These are phyloP conservation scores for Dactylis glomerata DNA, from an alignment of 176 grass and related monocot genomes.

Conservation along the genomic window DNA sequence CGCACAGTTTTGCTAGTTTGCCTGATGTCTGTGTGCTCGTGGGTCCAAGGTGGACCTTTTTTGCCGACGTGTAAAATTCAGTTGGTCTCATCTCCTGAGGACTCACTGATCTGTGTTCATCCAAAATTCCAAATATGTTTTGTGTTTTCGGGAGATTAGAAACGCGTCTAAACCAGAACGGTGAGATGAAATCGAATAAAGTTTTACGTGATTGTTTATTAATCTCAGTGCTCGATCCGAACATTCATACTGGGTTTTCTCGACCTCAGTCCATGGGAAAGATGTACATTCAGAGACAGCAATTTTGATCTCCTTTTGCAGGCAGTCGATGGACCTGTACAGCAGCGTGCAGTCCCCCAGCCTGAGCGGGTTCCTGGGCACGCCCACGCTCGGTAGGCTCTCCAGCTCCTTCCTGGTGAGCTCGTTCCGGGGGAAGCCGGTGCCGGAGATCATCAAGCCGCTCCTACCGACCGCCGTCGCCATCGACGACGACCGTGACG, in stretches of 20 bases:
- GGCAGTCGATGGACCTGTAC: slow-evolving; percentile 85
- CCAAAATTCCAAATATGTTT: too few relatives aligned
- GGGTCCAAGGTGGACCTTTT: background rate
- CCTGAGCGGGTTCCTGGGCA: slow-evolving; percentile 53
- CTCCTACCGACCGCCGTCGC: slow-evolving; percentile 28
- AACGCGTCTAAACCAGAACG: too few relatives aligned
- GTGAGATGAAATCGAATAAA: too few relatives aligned
- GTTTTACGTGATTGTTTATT: too few relatives aligned
- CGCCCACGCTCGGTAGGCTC: slow-evolving; percentile 43
- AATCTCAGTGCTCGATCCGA: too few relatives aligned
- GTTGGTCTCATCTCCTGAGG: background rate
- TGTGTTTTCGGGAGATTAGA: too few relatives aligned
- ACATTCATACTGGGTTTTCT: too few relatives aligned
- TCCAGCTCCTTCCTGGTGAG: slow-evolving; percentile 65
- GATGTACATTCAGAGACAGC: too few relatives aligned
- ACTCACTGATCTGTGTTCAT: too few relatives aligned
- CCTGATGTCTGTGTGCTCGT: background rate
- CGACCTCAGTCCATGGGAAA: too few relatives aligned
- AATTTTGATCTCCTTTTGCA: background rate
- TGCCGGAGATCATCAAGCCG: slow-evolving; percentile 58
- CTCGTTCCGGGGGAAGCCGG: slow-evolving; percentile 60
- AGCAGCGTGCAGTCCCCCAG: slow-evolving; percentile 51
- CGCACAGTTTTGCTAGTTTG: too few relatives aligned
- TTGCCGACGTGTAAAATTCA: background rate
- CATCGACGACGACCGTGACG: slow-evolving; percentile 23